Conservation (phyloP, 257 asterid genomes). For the Ilex asprella region DNA sequence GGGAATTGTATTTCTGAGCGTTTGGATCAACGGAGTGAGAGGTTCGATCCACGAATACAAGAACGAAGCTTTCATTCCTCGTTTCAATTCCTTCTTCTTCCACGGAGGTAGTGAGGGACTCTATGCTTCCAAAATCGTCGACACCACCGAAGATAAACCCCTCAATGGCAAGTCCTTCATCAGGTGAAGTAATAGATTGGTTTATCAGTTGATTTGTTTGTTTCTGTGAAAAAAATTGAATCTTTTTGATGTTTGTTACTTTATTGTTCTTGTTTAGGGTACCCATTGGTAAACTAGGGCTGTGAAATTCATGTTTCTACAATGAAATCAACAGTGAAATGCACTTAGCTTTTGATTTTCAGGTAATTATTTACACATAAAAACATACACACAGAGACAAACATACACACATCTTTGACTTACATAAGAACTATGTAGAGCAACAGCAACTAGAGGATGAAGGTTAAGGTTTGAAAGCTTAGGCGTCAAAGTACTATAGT, state of each 20-base stretch:
- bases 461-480: too few relatives aligned
- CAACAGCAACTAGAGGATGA: too few relatives aligned
- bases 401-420: too few relatives aligned
- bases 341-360: too few relatives aligned
- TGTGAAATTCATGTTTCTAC: neutral
- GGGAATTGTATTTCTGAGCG: conserved; percentile 25
- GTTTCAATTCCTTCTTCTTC: conserved; percentile 79
- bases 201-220: conserved; percentile 2
- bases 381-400: too few relatives aligned
- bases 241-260: neutral
- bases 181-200: conserved; percentile 36
- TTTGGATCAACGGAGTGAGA: conserved; percentile 30
- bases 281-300: neutral
- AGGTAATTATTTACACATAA: too few relatives aligned
- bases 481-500: too few relatives aligned
- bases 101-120: conserved; percentile 99
- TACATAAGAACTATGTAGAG: too few relatives aligned
- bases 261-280: neutral
- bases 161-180: conserved; percentile 84
- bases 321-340: too few relatives aligned
- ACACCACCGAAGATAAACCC: conserved; percentile 42
- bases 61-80: conserved; percentile 76
- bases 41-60: conserved; percentile 96
- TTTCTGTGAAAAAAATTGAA: neutral
- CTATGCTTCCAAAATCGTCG: conserved; percentile 62